These are phyloP conservation scores for Geranium incanum DNA, from an alignment of 441 rosid species.

Conservation along the genomic window DNA sequence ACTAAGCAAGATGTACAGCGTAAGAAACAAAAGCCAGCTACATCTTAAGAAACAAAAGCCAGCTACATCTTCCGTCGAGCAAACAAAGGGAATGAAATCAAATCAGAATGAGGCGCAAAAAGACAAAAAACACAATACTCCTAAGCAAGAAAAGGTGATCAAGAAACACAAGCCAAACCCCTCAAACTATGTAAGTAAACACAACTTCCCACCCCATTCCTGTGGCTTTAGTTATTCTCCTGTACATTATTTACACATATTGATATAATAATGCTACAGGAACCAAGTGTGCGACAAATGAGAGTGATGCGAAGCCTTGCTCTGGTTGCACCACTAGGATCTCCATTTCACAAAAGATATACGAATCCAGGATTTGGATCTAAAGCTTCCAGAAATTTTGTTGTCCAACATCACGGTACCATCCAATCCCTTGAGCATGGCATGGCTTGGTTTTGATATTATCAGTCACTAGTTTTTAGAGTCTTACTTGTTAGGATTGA, in stretches of 20 bases:
- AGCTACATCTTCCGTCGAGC: slow-evolving; percentile 1
- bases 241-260: not conserved
- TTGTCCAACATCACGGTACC: no score
- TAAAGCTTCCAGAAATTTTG: no score
- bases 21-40: slow-evolving; percentile 13
- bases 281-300: slow-evolving; percentile 33
- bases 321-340: slow-evolving; percentile 50
- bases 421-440: no score
- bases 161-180: slow-evolving; percentile 15
- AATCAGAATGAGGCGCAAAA: slow-evolving; percentile 10
- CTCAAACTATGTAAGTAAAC: slow-evolving; percentile 24
- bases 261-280: slow-evolving; percentile 18
- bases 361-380: not conserved
- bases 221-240: no score
- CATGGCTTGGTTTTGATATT: no score
- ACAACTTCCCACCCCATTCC: not conserved
- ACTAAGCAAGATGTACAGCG: slow-evolving; percentile 12
- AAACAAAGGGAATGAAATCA: not conserved
- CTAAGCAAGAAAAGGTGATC: slow-evolving; percentile 8
- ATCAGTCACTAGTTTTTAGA: no score
- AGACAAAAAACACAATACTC: slow-evolving; percentile 16
- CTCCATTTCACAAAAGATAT: slow-evolving; percentile 37
- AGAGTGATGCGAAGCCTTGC: slow-evolving; percentile 62
- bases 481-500: no score
- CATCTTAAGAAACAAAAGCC: slow-evolving; percentile 10